Conservation (phyloP, 139 green algal genomes). For the Chlorella sorokiniana region DNA sequence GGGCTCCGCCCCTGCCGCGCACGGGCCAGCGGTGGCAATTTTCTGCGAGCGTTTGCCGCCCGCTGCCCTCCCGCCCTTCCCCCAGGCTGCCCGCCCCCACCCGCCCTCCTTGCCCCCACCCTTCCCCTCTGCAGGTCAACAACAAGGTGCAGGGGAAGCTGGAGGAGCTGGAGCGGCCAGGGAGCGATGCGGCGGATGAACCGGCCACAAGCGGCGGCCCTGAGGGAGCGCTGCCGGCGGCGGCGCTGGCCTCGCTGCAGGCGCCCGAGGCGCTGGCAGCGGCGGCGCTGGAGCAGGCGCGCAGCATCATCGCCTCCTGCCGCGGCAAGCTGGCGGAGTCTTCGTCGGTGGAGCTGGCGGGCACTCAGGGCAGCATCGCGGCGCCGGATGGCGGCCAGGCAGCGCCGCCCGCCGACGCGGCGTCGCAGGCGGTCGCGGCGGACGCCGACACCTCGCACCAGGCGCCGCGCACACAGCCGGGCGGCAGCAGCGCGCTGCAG, state of each 20-base stretch:
- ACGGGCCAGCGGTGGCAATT: too few species aligned
- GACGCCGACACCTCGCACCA: neutral
- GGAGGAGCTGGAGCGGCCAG: constrained; percentile 4
- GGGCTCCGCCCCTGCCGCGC: too few species aligned
- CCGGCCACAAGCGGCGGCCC: neutral
- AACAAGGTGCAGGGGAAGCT: constrained; percentile 30
- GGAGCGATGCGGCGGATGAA: neutral
- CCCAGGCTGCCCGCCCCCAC: too few species aligned
- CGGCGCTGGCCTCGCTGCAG: neutral
- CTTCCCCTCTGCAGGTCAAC: constrained; percentile 18
- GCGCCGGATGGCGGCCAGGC: neutral
- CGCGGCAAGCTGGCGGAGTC: constrained; percentile 12
- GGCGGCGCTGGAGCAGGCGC: neutral
- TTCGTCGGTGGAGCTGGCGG: neutral
- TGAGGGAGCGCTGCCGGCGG: neutral
- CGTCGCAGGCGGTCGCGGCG: neutral
- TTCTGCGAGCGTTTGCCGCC: too few species aligned
- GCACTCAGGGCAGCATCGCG: neutral
- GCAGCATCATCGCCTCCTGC: constrained; percentile 10
- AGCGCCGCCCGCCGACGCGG: neutral
- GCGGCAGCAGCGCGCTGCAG: neutral
- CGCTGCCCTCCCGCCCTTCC: neutral
- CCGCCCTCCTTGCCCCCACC: neutral
- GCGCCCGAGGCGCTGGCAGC: constrained; percentile 17
- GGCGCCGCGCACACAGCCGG: neutral